phyloP scores from a whole-genome alignment of 1,284 basidiomycete species.

The Apiotrichum gracile region DNA sequence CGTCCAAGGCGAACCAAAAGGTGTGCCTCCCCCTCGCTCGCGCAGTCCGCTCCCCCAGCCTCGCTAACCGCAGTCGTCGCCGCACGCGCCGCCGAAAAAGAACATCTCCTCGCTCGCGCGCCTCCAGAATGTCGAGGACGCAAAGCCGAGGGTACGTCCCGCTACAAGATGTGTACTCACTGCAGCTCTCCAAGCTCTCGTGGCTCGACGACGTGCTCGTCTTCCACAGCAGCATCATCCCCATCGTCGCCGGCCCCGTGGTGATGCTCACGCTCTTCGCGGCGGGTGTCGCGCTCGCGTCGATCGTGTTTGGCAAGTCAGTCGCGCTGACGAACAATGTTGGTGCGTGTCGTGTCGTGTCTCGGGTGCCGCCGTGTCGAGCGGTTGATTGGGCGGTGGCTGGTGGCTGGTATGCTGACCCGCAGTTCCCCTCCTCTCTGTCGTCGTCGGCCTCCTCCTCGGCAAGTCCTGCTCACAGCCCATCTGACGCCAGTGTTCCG shows the following conservation, averaged over 20 bases:
- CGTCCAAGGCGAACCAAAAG: not conserved
- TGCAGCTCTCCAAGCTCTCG: constrained; percentile 58
- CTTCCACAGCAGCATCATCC: constrained; percentile 55
- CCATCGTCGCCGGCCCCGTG: constrained; percentile 58
- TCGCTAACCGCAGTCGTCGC: not conserved
- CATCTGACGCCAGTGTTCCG: constrained; percentile 58
- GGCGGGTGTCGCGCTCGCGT: constrained; percentile 37
- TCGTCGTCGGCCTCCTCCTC: constrained; percentile 63
- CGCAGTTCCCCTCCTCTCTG: constrained; percentile 69
- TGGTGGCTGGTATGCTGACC: not conserved
- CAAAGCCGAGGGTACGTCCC: constrained; percentile 36
- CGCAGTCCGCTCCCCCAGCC: no score
- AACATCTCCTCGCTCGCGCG: constrained; percentile 34
- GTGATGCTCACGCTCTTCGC: constrained; percentile 74
- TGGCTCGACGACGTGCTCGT: constrained; percentile 83
- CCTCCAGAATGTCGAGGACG: constrained; percentile 40
- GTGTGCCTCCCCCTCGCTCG: constrained; percentile 33
- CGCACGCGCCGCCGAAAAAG: not conserved
- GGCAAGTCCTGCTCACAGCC: constrained; percentile 53
- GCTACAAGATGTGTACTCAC: not conserved
- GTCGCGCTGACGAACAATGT: constrained; percentile 44
- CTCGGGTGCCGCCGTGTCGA: not conserved
- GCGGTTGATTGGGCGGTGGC: not conserved
- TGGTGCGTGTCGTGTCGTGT: constrained; percentile 22
- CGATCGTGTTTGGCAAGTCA: constrained; percentile 33